Base-by-base conservation (phyloP, 768 basidiomycete species). In the Rhizopogon salebrosus region DNA sequence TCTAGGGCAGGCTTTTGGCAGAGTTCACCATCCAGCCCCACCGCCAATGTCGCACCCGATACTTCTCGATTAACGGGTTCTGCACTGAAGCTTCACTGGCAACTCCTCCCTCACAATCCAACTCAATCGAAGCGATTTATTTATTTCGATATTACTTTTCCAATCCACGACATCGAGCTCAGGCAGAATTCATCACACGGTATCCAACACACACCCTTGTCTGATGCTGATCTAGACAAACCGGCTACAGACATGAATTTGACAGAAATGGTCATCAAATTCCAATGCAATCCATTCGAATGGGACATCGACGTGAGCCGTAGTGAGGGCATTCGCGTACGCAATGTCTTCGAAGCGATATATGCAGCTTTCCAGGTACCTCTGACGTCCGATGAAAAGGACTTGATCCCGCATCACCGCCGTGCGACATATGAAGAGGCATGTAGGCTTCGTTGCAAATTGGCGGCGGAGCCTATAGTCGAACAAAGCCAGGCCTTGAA, bases 291-390 rank as follows among this genome's bases (percentile, higher is more conserved):
- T 59, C 31, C 69, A 70, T 58, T 71, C 18, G 57, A 61, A 23
- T 74, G 73, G 72, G 65, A 66, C 6, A 67, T 82, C 34, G 53
- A 74, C 49, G 73, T 82, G 51, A 69, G 72, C 40, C 71, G 75
- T 41, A 42, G 67, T 16, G 64, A 64, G 39, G 76, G 77, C 9
- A 70, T 85, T 53, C 67, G 76, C 10, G 78, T 82, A 58, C 71
- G 78, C 16, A 83, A 87, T 48, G 74, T 87, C 27, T 82, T 85
- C 60, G 64, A 75, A 46, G 78, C 75, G 6, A 83, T 87, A n/a
- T 76, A 80, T 60, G 71, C 77, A 34, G 67, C 73, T 5, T 80
- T 77, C 54, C 63, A 74, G 48, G 62, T 69, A 34, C 72, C 69
- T 6, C 66, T 86, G 60, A 76, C 76, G 1, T 55, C 58, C 22